Percentiles rank a stretch among this genome's conserved stretches.
Conservation (phyloP, 352 stramenopile species). For the Phytophthora parvispora region DNA sequence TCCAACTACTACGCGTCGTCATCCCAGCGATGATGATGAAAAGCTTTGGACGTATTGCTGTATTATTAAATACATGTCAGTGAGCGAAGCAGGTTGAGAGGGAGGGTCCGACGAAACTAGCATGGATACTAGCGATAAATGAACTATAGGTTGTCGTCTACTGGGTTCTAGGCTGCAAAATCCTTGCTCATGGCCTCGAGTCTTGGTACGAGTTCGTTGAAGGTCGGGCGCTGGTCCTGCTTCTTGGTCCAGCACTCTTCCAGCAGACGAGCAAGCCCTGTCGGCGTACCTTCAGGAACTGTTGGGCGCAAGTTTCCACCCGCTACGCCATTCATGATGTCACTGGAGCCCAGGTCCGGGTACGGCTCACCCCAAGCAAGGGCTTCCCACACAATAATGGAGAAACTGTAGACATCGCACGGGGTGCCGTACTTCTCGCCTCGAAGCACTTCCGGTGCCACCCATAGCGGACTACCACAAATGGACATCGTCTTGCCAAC, state of each 20-base stretch:
- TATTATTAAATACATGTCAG: slow-evolving; percentile 29
- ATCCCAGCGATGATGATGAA: no score
- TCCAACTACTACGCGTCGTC: no score
- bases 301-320: slow-evolving; percentile 78
- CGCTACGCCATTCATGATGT: slow-evolving; percentile 90
- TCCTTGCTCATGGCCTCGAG: slow-evolving; percentile 87
- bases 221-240: slow-evolving; percentile 80
- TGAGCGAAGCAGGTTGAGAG: slow-evolving; percentile 1
- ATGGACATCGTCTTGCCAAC: slow-evolving; percentile 91
- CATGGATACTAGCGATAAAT: slow-evolving; percentile 23
- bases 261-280: slow-evolving; percentile 61
- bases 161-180: slow-evolving; percentile 47
- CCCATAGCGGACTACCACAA: slow-evolving; percentile 86
- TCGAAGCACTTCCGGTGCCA: slow-evolving; percentile 81
- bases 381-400: slow-evolving; percentile 91
- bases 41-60: slow-evolving; percentile 21
- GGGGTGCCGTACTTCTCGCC: slow-evolving; percentile 87
- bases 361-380: slow-evolving; percentile 87
- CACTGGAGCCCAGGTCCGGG: slow-evolving; percentile 79
- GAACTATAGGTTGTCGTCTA: slow-evolving; percentile 9
- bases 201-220: slow-evolving; percentile 85
- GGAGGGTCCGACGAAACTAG: background rate
- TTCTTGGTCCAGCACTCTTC: slow-evolving; percentile 91
- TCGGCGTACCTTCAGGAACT: slow-evolving; percentile 74
- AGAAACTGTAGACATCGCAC: slow-evolving; percentile 91